Conservation (phyloP, 768 basidiomycete species). For the Mycena belliarum region DNA sequence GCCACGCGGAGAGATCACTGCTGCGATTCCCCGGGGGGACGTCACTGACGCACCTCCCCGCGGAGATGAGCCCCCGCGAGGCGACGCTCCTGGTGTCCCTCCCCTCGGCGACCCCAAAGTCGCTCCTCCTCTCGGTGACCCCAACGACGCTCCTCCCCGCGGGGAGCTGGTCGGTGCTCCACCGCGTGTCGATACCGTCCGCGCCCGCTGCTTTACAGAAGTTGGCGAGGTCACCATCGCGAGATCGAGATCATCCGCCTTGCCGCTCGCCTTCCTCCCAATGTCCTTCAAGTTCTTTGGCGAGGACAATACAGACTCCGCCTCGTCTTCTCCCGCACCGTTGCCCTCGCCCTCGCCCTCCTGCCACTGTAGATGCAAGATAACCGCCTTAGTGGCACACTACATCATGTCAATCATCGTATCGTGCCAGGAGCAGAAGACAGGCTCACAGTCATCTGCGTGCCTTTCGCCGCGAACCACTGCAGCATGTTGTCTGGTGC, state of each 20-base stretch:
- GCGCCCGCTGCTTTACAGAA: conserved; percentile 4
- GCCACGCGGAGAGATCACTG: conserved; percentile 7
- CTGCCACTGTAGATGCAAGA: conserved; percentile 85
- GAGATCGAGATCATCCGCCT: neutral
- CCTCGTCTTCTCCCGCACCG: too few relatives aligned
- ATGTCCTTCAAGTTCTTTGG: neutral
- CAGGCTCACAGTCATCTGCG: conserved; percentile 79
- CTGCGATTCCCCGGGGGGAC: neutral
- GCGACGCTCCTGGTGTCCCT: neutral
- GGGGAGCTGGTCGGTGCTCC: neutral
- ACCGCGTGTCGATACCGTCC: conserved; percentile 15
- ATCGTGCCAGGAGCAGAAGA: neutral
- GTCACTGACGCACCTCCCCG: neutral
- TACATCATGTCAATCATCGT: conserved; percentile 28
- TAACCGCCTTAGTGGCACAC: conserved; percentile 89
- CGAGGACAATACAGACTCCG: neutral
- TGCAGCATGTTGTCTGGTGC: conserved; percentile 90
- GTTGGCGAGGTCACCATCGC: conserved; percentile 15
- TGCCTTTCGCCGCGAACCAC: conserved; percentile 92
- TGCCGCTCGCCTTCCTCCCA: neutral
- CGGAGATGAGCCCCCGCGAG: neutral
- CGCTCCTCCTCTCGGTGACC: conserved; percentile 1
- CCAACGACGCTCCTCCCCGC: neutral
- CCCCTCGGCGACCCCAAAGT: neutral
- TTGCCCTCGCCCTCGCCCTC: conserved; percentile 52